Percentiles rank a stretch among this genome's conserved stretches.
Evolutionary conservation across 352 stramenopile genomes (phyloP).

Genomic region (Pilasporangium apinafurcum): DNA sequence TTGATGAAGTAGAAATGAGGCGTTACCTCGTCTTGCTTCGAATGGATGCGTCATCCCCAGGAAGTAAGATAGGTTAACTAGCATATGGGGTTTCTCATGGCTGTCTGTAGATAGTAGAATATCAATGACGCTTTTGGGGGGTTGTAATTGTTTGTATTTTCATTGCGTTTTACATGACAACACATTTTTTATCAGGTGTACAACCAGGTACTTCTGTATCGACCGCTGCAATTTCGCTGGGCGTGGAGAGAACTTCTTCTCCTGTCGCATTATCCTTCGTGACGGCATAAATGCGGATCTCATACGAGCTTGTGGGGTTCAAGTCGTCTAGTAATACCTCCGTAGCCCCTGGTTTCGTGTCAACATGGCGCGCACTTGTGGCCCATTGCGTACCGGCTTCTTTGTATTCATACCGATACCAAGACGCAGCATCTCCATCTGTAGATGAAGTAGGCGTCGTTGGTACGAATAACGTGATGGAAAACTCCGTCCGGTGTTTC

Average conservation of each 20-base stretch:
- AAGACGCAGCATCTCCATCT: constrained; percentile 10
- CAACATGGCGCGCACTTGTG: constrained; percentile 20
- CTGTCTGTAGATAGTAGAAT: constrained; percentile 2
- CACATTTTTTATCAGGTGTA: constrained; percentile 33
- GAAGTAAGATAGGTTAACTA: not conserved
- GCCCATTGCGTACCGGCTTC: constrained; percentile 44
- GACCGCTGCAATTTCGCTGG: constrained; percentile 75
- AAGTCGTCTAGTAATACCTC: constrained; percentile 77
- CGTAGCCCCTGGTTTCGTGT: constrained; percentile 27
- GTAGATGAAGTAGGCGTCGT: constrained; percentile 5
- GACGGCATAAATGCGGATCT: constrained; percentile 75
- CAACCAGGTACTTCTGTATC: constrained; percentile 84
- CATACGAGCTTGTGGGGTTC: constrained; percentile 85
- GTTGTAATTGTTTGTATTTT: constrained; percentile 18
- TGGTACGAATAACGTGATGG: constrained; percentile 60
- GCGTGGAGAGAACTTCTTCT: constrained; percentile 33
- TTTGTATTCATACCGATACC: constrained; percentile 72
- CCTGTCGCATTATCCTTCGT: constrained; percentile 21
- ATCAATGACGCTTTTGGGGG: constrained; percentile 1
- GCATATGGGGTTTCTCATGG: not conserved
- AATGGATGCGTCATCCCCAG: not conserved
- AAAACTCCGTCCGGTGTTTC: constrained; percentile 75
- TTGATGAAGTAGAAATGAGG: not conserved
- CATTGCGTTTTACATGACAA: constrained; percentile 13
- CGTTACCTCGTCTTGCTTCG: not conserved